Evolutionary conservation across 1,139 yeast genomes (phyloP), one percentile per base, ranked within the genome.

Genomic region (Debaryomycetaceae sp.): DNA sequence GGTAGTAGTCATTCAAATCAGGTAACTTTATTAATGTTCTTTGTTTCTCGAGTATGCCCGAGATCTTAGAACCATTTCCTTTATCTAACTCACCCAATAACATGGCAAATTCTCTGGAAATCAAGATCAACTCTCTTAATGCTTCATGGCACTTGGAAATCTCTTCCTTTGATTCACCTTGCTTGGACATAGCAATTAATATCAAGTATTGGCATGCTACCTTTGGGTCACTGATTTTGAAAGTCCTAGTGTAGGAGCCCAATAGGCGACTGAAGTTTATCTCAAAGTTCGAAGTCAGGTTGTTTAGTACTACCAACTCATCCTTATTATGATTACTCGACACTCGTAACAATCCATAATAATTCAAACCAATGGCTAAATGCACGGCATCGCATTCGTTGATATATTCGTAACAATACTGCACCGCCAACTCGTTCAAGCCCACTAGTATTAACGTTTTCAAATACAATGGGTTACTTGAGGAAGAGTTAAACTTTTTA

Each of bases 381-480:
- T 95, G 98, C 11, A 90, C 95, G 1, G 96, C 87, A 60, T 89
- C 97, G 46, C 87, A 80, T 60, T 88, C 96, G 60, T 81, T 84
- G 39, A 80, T 70, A 38, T 75, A 68, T 53, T 84, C 84, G 51
- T 66, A 70, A 13, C 87, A 71, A 59, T 85, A 82, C 50, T 84
- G 83, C 14, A 89, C 80, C 0, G 97, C 97, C 48, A 80, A 74
- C 57, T 90, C 97, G 61, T 83, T 91, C 43, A 88, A 75, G 0
- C 98, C 98, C 49, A 83, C 75, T 56, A 90, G 70, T 9, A 89
- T 62, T 53, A 91, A 72, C 1, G 88, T 79, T 56, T 87, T 93
- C 55, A 89, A 78, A 62, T 87, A 93, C 60, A 85, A 71, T 24
- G 93, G 89, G 56, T 83, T 81, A 52, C 80, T 80, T 27, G 84